A percentile compares a stretch with the other conserved stretches of the same genome.
phyloP scores from a whole-genome alignment of 441 rosid species.

The Jatropha multifida region DNA sequence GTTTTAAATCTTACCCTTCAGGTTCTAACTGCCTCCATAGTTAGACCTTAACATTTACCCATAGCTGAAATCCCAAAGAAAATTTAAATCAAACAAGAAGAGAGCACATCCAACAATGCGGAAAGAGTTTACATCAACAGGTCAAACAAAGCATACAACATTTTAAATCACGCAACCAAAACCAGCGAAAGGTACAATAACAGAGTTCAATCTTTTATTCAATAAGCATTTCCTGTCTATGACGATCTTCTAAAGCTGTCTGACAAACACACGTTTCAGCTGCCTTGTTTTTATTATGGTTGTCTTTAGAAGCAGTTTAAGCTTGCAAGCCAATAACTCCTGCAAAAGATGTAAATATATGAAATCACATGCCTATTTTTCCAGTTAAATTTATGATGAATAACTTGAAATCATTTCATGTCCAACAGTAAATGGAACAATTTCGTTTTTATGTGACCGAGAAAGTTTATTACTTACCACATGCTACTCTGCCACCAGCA shows the following conservation, averaged over 20 bases:
- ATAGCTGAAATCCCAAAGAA: no score
- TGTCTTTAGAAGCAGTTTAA: conserved; percentile 20
- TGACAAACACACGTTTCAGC: neutral
- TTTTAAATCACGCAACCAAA: conserved; percentile 1
- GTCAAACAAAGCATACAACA: conserved; percentile 5
- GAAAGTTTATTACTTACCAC: conserved; percentile 47
- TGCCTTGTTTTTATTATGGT: neutral
- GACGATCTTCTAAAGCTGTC: neutral
- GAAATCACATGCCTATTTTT: neutral
- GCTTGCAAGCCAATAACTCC: conserved; percentile 77
- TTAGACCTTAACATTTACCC: no score
- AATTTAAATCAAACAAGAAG: neutral
- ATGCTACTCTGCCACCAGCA: conserved; percentile 85
- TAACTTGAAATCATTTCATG: neutral
- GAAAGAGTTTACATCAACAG: neutral
- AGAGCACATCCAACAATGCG: neutral
- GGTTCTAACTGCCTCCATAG: no score
- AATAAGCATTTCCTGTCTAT: neutral
- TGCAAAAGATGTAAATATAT: conserved; percentile 21
- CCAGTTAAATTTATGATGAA: neutral
- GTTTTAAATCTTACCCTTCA: no score
- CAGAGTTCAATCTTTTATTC: conserved; percentile 17
- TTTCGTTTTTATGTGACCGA: no score
- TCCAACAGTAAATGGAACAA: neutral
- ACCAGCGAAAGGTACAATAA: conserved; percentile 24